These are phyloP conservation scores for Fistulinella cinereoalba DNA, from an alignment of 1,284 basidiomycete genomes.

Conservation along the genomic window DNA sequence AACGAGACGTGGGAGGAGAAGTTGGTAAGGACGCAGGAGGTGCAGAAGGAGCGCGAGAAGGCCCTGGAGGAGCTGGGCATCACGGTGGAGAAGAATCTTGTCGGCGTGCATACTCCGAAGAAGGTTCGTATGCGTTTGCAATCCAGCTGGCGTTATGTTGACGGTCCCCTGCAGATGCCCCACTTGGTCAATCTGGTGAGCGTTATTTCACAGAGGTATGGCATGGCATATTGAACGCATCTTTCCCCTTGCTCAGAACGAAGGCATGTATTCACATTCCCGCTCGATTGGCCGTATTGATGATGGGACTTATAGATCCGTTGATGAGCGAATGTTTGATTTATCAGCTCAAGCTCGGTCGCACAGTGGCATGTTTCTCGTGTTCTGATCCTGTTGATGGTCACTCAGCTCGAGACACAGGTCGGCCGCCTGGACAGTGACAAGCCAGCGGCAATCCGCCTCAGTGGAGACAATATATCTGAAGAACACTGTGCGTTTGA, in stretches of 20 bases:
- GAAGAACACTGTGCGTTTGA: conserved; percentile 93
- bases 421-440: conserved; percentile 81
- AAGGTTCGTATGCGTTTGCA: conserved; percentile 49
- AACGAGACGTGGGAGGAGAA: conserved; percentile 99
- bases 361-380: conserved; percentile 57
- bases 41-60: conserved; percentile 95
- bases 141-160: conserved; percentile 6
- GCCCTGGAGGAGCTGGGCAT: conserved; percentile 97
- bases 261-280: conserved; percentile 49
- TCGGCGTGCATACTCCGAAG: conserved; percentile 99
- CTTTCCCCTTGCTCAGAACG: conserved; percentile 56
- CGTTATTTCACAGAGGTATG: conserved; percentile 20
- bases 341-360: conserved; percentile 91
- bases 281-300: conserved; percentile 11
- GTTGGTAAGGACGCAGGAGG: conserved; percentile 86
- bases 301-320: conserved; percentile 54
- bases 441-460: conserved; percentile 81
- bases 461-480: conserved; percentile 90
- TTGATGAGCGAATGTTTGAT: conserved; percentile 91
- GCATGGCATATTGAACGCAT: conserved; percentile 16
- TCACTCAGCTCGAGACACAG: conserved; percentile 37
- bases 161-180: conserved; percentile 62
- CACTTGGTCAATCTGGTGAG: conserved; percentile 91
- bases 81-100: conserved; percentile 92
- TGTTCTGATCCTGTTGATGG: conserved; percentile 6